A percentile compares a stretch with the other conserved stretches of the same genome.
Conservation (phyloP, 1,284 basidiomycete species). For the Pseudomicrostroma phylloplanum region DNA sequence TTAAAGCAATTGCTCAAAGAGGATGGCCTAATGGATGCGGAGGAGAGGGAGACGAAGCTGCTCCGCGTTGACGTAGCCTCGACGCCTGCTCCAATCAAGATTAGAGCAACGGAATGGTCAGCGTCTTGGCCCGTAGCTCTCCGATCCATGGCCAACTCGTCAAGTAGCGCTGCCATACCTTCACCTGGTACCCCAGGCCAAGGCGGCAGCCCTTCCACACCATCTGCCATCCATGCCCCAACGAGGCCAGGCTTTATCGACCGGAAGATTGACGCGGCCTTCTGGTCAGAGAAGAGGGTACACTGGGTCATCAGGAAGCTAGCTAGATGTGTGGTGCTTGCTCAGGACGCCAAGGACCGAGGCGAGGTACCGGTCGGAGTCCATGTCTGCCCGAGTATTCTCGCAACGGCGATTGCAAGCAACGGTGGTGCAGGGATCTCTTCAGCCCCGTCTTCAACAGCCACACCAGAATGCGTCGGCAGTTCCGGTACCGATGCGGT, state of each 20-base stretch:
- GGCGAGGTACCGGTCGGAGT: slow-evolving; percentile 20
- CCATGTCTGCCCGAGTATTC: slow-evolving; percentile 17
- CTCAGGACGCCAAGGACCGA: slow-evolving; percentile 15
- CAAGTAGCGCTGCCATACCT: not conserved
- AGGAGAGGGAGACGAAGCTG: slow-evolving; percentile 13
- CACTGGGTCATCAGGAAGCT: slow-evolving; percentile 14
- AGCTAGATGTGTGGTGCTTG: slow-evolving; percentile 21
- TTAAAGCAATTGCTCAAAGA: not conserved
- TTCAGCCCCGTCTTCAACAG: too few species aligned
- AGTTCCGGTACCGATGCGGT: not conserved
- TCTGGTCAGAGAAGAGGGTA: slow-evolving; percentile 14
- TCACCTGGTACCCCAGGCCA: not conserved
- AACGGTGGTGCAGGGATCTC: not conserved
- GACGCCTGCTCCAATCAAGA: slow-evolving; percentile 64
- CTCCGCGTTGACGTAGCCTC: slow-evolving; percentile 63
- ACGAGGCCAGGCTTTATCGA: slow-evolving; percentile 22
- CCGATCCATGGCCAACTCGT: not conserved
- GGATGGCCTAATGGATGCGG: slow-evolving; percentile 1
- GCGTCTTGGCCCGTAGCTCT: slow-evolving; percentile 45
- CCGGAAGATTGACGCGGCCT: slow-evolving; percentile 21
- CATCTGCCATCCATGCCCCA: not conserved
- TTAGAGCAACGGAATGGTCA: slow-evolving; percentile 58
- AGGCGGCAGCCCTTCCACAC: not conserved
- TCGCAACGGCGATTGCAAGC: not conserved
- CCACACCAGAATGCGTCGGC: not conserved